phyloP scores from a whole-genome alignment of 768 basidiomycete genomes.

The Agaricus bisporus region DNA sequence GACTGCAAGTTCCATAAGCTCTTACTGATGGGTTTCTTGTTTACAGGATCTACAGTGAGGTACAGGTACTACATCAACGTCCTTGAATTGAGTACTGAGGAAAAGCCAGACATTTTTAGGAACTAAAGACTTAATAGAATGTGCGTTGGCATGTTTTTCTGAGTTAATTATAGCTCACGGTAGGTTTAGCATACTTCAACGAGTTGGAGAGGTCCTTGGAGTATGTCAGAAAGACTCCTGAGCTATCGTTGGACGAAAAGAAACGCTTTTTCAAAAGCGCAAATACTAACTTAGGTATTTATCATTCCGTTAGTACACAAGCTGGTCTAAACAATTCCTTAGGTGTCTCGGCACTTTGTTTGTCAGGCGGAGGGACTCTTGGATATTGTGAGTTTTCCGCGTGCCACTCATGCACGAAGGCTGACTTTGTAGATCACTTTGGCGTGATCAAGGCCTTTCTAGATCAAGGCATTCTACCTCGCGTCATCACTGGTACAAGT shows the following conservation, averaged over 20 bases:
- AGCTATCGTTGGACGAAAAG: conserved; percentile 83
- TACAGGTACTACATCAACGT: conserved; percentile 36
- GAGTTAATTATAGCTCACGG: conserved; percentile 8
- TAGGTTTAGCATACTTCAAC: conserved; percentile 60
- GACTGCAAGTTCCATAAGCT: not conserved
- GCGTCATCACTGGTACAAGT: conserved; percentile 92
- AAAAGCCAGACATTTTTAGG: conserved; percentile 75
- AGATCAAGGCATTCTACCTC: conserved; percentile 78
- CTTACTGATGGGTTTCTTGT: not conserved
- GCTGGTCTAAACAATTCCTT: not conserved
- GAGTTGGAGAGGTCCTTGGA: conserved; percentile 75
- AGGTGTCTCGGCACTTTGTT: conserved; percentile 81
- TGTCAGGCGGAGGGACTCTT: conserved; percentile 94
- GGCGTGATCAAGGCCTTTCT: conserved; percentile 92
- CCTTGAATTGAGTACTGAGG: conserved; percentile 12
- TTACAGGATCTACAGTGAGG: conserved; percentile 83
- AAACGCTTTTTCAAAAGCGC: conserved; percentile 84
- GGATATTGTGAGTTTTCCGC: conserved; percentile 72
- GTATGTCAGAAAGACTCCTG: conserved; percentile 68
- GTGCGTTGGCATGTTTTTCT: conserved; percentile 29
- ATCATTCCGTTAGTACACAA: too few species aligned
- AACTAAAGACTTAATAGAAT: conserved; percentile 86
- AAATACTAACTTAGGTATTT: conserved; percentile 76
- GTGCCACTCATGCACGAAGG: not conserved
- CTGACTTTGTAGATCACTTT: conserved; percentile 56